phyloP scores from a whole-genome alignment of 331 rosid species.

The Quercus phellos region DNA sequence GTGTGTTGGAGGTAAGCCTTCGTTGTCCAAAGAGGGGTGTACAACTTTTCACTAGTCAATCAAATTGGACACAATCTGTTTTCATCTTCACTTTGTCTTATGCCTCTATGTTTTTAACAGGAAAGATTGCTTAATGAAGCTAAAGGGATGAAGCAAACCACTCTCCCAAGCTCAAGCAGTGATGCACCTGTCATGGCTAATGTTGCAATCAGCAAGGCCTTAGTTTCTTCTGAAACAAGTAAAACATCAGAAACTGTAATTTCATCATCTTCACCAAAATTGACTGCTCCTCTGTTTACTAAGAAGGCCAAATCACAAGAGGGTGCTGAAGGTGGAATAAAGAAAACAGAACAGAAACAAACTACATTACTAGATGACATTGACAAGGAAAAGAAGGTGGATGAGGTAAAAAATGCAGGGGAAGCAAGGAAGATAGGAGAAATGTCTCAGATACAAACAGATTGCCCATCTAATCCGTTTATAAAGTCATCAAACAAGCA shows the following conservation, averaged over 20 bases:
- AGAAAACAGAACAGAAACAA: slow-evolving; percentile 22
- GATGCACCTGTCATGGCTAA: slow-evolving; percentile 26
- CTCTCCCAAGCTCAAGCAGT: slow-evolving; percentile 24
- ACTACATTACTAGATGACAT: slow-evolving; percentile 23
- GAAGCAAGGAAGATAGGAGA: slow-evolving; percentile 31
- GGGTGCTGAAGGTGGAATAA: slow-evolving; percentile 33
- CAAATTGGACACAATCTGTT: background rate
- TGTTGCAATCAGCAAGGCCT: slow-evolving; percentile 18
- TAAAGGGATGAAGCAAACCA: slow-evolving; percentile 29
- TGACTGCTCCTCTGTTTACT: slow-evolving; percentile 49
- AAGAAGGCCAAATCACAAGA: slow-evolving; percentile 63
- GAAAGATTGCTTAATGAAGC: slow-evolving; percentile 58
- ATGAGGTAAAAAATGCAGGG: slow-evolving; percentile 23
- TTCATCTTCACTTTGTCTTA: slow-evolving; percentile 11
- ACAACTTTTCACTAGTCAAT: background rate
- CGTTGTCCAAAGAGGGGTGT: background rate
- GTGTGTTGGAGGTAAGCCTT: slow-evolving; percentile 71
- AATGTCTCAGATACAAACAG: slow-evolving; percentile 20
- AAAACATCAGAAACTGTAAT: slow-evolving; percentile 30
- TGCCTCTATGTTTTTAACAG: slow-evolving; percentile 35
- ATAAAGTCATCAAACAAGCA: slow-evolving; percentile 33
- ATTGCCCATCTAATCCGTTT: slow-evolving; percentile 25
- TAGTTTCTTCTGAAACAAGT: slow-evolving; percentile 24
- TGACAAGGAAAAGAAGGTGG: slow-evolving; percentile 27
- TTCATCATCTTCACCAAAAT: slow-evolving; percentile 36